Conservation (phyloP, 176 grass and related monocot species). For the Carex littledalei region DNA sequence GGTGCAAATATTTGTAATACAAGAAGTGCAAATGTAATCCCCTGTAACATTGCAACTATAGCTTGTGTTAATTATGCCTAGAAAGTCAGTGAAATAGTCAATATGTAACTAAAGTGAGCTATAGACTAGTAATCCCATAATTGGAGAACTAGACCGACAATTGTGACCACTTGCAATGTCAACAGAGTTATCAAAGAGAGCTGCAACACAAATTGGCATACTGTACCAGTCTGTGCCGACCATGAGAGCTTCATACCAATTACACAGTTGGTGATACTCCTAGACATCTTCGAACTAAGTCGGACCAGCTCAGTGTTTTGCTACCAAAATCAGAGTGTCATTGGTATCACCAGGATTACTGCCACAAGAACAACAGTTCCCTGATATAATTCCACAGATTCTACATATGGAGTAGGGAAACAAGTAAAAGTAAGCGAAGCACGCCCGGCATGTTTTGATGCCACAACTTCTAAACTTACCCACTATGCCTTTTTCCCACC, state of each 20-base stretch:
- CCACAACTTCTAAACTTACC: neutral
- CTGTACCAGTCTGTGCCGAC: neutral
- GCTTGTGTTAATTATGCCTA: neutral
- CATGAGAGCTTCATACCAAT: neutral
- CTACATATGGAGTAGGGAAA: neutral
- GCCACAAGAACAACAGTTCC: neutral
- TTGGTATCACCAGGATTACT: neutral
- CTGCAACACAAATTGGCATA: neutral
- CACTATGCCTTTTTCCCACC: neutral
- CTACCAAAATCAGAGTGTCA: neutral
- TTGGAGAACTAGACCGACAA: neutral
- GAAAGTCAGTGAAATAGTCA: neutral
- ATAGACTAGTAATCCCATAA: neutral
- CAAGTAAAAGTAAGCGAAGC: neutral
- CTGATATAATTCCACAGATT: neutral
- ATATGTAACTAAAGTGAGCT: neutral
- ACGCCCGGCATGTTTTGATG: neutral
- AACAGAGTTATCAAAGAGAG: constrained; percentile 1
- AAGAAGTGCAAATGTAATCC: constrained; percentile 60
- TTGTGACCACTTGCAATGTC: neutral
- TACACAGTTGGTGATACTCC: neutral
- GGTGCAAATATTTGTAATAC: constrained; percentile 64
- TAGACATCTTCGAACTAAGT: neutral
- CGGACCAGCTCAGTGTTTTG: neutral
- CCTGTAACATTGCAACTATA: constrained; percentile 46